Evolutionary conservation across 169 alveolate species (phyloP).

Genomic region (Cryptosporidium tyzzeri): DNA sequence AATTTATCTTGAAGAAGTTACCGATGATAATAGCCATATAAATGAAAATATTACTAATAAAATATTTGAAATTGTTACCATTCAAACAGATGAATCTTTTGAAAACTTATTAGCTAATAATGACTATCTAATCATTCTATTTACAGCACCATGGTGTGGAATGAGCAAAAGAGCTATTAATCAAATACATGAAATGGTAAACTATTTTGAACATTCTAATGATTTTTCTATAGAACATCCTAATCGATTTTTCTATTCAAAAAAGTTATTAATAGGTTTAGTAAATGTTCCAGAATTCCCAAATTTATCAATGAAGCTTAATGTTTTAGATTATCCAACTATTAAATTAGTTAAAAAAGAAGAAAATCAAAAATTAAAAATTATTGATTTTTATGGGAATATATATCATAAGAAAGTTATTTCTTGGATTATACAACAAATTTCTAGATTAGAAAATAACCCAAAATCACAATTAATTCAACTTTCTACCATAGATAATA

Average conservation of each 20-base stretch:
- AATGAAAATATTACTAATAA: background rate
- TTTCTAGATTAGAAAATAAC: conserved; percentile 22
- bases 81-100: conserved; percentile 38
- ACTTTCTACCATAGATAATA: background rate
- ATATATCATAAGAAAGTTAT: conserved; percentile 33
- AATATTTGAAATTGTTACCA: background rate
- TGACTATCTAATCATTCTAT: conserved; percentile 17
- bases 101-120: conserved; percentile 4
- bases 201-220: conserved; percentile 2
- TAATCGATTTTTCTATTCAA: conserved; percentile 17
- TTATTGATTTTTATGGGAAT: conserved; percentile 40
- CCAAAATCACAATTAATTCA: conserved; percentile 18
- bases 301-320: conserved; percentile 22
- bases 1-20: background rate
- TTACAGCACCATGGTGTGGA: conserved; percentile 76
- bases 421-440: conserved; percentile 50
- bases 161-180: conserved; percentile 65
- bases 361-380: conserved; percentile 5
- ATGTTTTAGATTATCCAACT: conserved; percentile 67
- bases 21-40: no score
- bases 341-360: conserved; percentile 31
- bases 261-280: conserved; percentile 41
- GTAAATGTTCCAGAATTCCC: conserved; percentile 65
- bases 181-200: conserved; percentile 55
- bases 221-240: background rate